Evolutionary conservation across 2,329 filamentous ascomycete genomes (phyloP), one percentile per base, ranked within the genome.

Genomic region (Aspergillus intermedius): DNA sequence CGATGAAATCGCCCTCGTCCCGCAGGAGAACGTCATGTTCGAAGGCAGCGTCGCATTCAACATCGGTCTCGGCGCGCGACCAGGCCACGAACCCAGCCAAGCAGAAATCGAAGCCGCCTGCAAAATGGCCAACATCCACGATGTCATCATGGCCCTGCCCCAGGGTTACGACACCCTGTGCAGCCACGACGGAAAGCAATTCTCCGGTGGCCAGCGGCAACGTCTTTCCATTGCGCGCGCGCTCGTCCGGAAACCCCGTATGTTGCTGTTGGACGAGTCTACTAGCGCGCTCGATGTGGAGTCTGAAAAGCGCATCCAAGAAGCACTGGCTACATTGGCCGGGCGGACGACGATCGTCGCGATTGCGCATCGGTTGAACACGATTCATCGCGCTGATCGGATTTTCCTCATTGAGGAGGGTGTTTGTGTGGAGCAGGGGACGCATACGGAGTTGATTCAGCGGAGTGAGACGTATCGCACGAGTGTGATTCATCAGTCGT

Each of bases 61-160:
- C 50, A 62, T 75, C 19, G 62, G 63, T 2, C 63, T 75, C 3
- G 74, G 71, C n/a, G 66, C 66, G 2, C 71, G 74, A 1, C 82
- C 81, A 1, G 77, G 73, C 10, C 70, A 77, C 37, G 74, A 77
- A 30, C 78, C 78, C 1, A 78, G 75, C 1, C 70, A 81, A 41
- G 77, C 72, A 7, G 83, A 87, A 42, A 82, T 88, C 42, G 75
- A 83, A 53, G 78, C 80, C 46, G 84, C 84, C 0, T 87, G 84
- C 60, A 76, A 77, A 49, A 68, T 85, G 13, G 84, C 84, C 32
- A 85, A 86, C 60, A 86, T 88, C 53, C 83, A 88, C 65, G 81
- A 87, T 22, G 81, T 79, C 21, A 84, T 88, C 55, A 68, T 73
- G 49, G 68, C 74, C 1, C 68, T 88, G 13, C 83, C 83, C 0